These are phyloP conservation scores for Immersiella caudata DNA, from an alignment of 495 filamentous ascomycete species.

Conservation along the genomic window DNA sequence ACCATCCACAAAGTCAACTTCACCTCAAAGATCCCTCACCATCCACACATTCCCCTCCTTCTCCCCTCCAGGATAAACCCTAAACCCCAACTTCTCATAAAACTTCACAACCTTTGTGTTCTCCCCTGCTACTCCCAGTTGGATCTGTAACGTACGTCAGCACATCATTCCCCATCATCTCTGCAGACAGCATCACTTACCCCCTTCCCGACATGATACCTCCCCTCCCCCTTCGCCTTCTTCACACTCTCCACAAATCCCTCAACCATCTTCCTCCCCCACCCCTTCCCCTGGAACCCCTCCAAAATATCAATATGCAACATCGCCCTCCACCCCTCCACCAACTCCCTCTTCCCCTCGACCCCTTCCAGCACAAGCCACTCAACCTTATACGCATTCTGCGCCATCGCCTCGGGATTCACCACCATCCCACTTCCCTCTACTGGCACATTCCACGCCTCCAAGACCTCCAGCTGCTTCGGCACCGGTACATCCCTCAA, in stretches of 20 bases:
- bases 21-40: constrained; percentile 37
- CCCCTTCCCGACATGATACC: constrained; percentile 36
- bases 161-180: too few relatives aligned
- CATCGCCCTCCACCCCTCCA: constrained; percentile 37
- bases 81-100: constrained; percentile 47
- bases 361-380: constrained; percentile 39
- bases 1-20: too few relatives aligned
- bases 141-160: too few relatives aligned
- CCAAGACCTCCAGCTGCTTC: constrained; percentile 26
- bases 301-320: constrained; percentile 49
- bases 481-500: constrained; percentile 27
- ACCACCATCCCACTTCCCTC: constrained; percentile 5
- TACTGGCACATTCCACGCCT: constrained; percentile 24
- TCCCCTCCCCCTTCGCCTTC: constrained; percentile 30
- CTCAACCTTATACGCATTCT: constrained; percentile 40
- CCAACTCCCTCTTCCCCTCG: constrained; percentile 36
- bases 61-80: constrained; percentile 39
- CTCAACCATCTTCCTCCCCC: constrained; percentile 43
- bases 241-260: constrained; percentile 40
- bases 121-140: constrained; percentile 44
- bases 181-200: too few relatives aligned
- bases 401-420: constrained; percentile 35
- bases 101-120: constrained; percentile 48
- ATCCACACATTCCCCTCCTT: constrained; percentile 43
- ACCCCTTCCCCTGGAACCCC: constrained; percentile 39